These are phyloP conservation scores for Neofusicoccum sp. DNA, from an alignment of 2,329 filamentous ascomycete genomes.

Conservation along the genomic window DNA sequence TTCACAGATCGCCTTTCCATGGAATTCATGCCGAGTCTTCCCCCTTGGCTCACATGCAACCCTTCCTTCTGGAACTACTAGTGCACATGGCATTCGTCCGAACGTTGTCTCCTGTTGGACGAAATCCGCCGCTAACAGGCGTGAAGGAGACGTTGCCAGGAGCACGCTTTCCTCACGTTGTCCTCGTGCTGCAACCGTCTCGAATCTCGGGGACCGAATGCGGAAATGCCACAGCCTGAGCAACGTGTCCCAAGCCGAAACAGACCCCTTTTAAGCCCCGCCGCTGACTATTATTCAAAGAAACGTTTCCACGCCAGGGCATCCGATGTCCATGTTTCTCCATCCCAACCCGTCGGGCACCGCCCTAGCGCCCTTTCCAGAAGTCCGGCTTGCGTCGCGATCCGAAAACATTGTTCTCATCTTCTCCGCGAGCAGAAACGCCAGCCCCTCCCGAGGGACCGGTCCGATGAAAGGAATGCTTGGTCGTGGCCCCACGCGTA, in stretches of 20 bases:
- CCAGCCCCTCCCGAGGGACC: neutral
- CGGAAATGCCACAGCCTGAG: constrained; percentile 4
- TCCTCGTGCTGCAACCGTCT: constrained; percentile 10
- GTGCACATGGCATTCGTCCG: neutral
- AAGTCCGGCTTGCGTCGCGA: neutral
- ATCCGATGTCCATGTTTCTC: constrained; percentile 4
- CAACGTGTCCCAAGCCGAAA: neutral
- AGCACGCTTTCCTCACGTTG: constrained; percentile 5
- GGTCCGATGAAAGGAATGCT: neutral
- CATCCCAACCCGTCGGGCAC: neutral
- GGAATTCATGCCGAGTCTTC: no score
- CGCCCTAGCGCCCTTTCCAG: neutral
- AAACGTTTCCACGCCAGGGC: neutral
- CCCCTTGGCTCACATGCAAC: neutral
- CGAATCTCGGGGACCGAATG: neutral
- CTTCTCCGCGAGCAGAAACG: neutral
- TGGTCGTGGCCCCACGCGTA: neutral
- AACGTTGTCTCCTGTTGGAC: neutral
- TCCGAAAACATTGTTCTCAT: neutral
- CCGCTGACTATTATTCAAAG: constrained; percentile 3
- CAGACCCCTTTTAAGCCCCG: neutral
- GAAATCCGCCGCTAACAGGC: neutral
- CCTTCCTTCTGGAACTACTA: neutral
- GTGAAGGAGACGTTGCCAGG: neutral
- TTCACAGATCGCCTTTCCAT: neutral